Conservation (phyloP, 257 asterid species). For the Jasminum sambac region DNA sequence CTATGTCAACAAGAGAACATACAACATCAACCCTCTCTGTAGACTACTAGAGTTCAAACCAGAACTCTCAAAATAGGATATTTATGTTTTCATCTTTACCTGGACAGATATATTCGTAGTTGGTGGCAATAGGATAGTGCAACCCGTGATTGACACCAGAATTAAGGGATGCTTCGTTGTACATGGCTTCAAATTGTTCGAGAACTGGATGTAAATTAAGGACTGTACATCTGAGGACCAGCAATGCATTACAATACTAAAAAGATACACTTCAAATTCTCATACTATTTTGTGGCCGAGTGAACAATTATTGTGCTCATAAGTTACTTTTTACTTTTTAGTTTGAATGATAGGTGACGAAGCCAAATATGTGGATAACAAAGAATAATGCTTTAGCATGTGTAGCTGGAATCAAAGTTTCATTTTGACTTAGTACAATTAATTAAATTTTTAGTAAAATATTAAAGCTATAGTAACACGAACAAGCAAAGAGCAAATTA, state of each 20-base stretch:
- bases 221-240: constrained; percentile 50
- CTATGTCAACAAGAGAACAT: constrained; percentile 32
- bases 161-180: constrained; percentile 69
- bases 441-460: background rate
- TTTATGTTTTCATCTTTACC: constrained; percentile 35
- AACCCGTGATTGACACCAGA: constrained; percentile 65
- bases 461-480: background rate
- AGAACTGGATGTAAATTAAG: constrained; percentile 36
- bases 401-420: too few species aligned
- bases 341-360: too few species aligned
- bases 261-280: background rate
- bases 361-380: too few species aligned
- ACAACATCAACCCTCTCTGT: background rate
- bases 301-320: too few species aligned
- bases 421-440: too few species aligned
- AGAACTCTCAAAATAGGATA: background rate
- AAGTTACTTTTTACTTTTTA: too few species aligned
- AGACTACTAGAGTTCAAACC: background rate
- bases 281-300: too few species aligned
- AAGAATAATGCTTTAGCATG: too few species aligned
- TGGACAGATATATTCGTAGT: constrained; percentile 78
- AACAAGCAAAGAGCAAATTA: background rate
- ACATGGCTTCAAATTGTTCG: constrained; percentile 62
- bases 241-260: background rate
- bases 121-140: constrained; percentile 67